Percentiles rank a stretch among this genome's conserved stretches.
phyloP scores from a whole-genome alignment of 1,139 yeast genomes.

The Taphrina communis region DNA sequence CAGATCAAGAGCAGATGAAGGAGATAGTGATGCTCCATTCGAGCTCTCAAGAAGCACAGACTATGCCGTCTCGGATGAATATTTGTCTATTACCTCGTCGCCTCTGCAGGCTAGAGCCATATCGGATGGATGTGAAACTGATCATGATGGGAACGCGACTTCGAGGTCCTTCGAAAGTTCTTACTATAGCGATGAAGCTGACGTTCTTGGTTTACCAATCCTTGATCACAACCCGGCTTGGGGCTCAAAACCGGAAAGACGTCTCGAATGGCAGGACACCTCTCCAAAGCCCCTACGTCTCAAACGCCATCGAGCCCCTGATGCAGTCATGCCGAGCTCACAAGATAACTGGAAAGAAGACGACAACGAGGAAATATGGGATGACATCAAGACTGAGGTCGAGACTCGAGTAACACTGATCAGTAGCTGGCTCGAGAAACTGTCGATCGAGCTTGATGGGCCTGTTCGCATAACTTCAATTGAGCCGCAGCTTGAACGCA shows the following conservation, averaged over 20 bases:
- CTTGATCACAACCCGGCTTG: slow-evolving; percentile 4
- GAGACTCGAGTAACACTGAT: background rate
- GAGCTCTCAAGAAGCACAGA: too few relatives aligned
- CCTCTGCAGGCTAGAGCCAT: background rate
- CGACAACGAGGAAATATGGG: background rate
- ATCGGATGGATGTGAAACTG: background rate
- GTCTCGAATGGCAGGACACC: slow-evolving; percentile 6
- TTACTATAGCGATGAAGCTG: background rate
- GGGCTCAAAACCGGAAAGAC: background rate
- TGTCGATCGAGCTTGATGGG: background rate
- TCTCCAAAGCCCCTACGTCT: background rate
- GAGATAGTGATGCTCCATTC: too few relatives aligned
- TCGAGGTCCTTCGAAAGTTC: background rate
- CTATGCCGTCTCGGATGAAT: too few relatives aligned
- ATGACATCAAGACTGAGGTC: background rate
- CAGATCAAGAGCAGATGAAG: too few relatives aligned
- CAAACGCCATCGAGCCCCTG: background rate
- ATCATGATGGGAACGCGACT: too few relatives aligned
- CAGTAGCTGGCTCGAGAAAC: background rate
- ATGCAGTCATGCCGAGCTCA: background rate
- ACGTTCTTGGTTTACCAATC: background rate
- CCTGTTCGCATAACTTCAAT: background rate
- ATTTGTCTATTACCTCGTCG: background rate
- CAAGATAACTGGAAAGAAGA: background rate
- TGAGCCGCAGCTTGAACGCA: too few relatives aligned